phyloP scores from a whole-genome alignment of 371 early-diverging fungal species.

The Apophysomyces elegans region DNA sequence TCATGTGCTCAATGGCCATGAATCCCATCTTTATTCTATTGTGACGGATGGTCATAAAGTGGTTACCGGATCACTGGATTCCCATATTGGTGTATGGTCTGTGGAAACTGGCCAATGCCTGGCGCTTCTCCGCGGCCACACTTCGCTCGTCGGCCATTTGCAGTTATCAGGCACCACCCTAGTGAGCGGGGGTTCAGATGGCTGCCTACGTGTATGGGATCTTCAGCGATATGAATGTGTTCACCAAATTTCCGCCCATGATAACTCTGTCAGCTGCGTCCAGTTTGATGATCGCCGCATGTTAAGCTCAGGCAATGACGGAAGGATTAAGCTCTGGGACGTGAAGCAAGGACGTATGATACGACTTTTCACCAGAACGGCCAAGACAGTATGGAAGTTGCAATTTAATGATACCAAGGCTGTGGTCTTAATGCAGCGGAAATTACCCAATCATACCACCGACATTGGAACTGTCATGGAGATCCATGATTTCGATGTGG shows the following conservation, averaged over 20 bases:
- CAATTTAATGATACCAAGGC: slow-evolving; percentile 68
- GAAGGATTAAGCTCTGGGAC: slow-evolving; percentile 86
- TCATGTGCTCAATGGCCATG: slow-evolving; percentile 72
- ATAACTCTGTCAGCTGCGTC: slow-evolving; percentile 85
- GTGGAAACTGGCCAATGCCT: slow-evolving; percentile 62
- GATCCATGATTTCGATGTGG: slow-evolving; percentile 54
- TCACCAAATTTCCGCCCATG: slow-evolving; percentile 77
- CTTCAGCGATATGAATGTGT: slow-evolving; percentile 69
- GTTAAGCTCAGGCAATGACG: slow-evolving; percentile 87
- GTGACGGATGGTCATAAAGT: slow-evolving; percentile 71
- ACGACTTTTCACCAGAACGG: slow-evolving; percentile 63
- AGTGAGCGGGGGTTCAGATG: slow-evolving; percentile 89
- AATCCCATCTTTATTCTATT: slow-evolving; percentile 69
- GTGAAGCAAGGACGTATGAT: slow-evolving; percentile 75
- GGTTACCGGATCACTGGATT: slow-evolving; percentile 79
- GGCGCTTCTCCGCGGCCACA: slow-evolving; percentile 76
- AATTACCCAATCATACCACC: slow-evolving; percentile 30
- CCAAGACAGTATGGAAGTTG: slow-evolving; percentile 67
- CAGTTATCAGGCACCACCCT: slow-evolving; percentile 74
- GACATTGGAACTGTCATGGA: slow-evolving; percentile 51
- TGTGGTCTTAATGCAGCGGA: slow-evolving; percentile 63
- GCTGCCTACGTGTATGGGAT: slow-evolving; percentile 88
- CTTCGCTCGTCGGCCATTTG: slow-evolving; percentile 85
- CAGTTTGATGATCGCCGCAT: slow-evolving; percentile 85
- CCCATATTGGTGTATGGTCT: slow-evolving; percentile 77